Percentiles rank a stretch among this genome's conserved stretches.
Conservation (phyloP, 129 eudicot species). For the Glebionis coronaria region DNA sequence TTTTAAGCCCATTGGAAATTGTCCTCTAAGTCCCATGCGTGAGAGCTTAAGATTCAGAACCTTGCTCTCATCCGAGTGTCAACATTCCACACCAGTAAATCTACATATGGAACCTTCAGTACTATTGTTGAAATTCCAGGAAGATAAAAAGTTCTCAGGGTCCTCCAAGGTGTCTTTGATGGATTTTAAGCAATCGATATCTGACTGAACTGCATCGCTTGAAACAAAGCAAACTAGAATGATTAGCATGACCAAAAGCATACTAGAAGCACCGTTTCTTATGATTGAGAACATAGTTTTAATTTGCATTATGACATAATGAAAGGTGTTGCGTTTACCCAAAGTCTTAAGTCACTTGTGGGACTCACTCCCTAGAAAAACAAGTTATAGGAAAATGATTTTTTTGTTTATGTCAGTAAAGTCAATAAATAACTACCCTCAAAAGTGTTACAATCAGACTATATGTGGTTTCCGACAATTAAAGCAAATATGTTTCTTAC, state of each 20-base stretch:
- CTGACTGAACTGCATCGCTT: conserved; percentile 11
- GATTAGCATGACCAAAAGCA: too few species aligned
- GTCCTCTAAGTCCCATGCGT: conserved; percentile 36
- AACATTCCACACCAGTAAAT: conserved; percentile 29
- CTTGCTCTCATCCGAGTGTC: conserved; percentile 29
- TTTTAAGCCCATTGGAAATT: conserved; percentile 35
- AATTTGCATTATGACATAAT: too few species aligned
- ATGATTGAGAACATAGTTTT: background rate
- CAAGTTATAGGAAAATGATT: background rate
- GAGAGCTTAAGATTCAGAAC: conserved; percentile 21
- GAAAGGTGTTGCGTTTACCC: background rate
- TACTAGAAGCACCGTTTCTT: too few species aligned
- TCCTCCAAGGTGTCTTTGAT: conserved; percentile 32
- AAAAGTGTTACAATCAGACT: too few species aligned
- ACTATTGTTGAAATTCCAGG: too few species aligned
- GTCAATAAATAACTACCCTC: too few species aligned
- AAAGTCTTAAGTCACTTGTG: conserved; percentile 1
- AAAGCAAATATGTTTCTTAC: too few species aligned
- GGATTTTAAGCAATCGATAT: too few species aligned
- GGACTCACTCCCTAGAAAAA: conserved; percentile 15
- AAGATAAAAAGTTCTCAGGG: conserved; percentile 10
- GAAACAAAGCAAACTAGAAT: conserved; percentile 8
- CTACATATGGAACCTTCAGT: too few species aligned
- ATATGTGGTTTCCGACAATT: too few species aligned
- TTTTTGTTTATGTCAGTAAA: too few species aligned